Evolutionary conservation across 2,329 filamentous ascomycete species (phyloP).

Genomic region (Epichloe amarillans): DNA sequence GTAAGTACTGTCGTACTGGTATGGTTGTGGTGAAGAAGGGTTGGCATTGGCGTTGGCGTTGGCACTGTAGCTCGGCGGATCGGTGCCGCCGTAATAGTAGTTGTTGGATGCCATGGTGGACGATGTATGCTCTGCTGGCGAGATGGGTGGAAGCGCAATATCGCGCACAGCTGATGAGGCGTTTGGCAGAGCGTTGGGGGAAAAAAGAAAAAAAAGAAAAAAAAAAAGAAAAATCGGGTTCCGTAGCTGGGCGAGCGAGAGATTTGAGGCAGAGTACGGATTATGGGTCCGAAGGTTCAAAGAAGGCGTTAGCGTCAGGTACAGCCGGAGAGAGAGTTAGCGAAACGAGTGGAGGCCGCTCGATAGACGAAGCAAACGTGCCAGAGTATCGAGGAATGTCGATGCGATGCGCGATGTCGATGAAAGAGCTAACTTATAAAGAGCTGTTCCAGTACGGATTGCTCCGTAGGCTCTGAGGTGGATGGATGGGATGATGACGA

Average conservation of each 20-base stretch:
- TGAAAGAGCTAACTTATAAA: not conserved
- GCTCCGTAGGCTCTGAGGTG: not conserved
- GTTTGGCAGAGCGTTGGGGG: not conserved
- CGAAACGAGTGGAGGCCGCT: not conserved
- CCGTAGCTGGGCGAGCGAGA: not conserved
- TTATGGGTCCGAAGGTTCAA: not conserved
- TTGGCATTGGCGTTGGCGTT: not conserved
- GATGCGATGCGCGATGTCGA: not conserved
- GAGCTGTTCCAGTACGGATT: too few relatives aligned
- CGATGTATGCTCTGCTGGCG: not conserved
- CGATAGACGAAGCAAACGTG: not conserved
- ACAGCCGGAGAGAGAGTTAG: not conserved
- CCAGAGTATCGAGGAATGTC: not conserved
- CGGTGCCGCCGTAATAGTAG: constrained; percentile 41
- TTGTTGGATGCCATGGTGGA: constrained; percentile 47
- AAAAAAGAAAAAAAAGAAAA: too few relatives aligned
- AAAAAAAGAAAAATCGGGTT: not conserved
- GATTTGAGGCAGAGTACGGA: not conserved
- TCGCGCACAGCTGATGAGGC: not conserved
- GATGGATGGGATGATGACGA: not conserved
- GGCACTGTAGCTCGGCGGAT: constrained; percentile 27
- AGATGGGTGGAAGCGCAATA: not conserved
- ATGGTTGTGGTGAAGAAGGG: constrained; percentile 33
- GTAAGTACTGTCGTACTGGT: constrained; percentile 18
- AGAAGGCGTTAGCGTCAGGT: not conserved